Conservation (phyloP, 139 green algal species). For the Chlamydomonas asymmetrica region DNA sequence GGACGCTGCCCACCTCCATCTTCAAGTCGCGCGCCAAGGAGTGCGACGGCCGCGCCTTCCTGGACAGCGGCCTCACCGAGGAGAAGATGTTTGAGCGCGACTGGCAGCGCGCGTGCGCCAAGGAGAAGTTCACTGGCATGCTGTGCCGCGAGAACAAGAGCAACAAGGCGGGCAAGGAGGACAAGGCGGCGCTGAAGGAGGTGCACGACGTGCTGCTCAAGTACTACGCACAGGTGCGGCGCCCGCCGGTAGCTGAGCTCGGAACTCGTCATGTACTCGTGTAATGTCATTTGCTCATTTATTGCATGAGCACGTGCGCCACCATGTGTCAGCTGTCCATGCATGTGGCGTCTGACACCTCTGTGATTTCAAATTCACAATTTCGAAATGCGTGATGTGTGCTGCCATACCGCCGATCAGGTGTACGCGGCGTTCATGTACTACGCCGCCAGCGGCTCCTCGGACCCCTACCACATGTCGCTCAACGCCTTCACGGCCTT, state of each 20-base stretch:
- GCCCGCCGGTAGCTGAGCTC: no score
- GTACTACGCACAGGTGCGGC: slow-evolving; percentile 51
- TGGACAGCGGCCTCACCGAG: slow-evolving; percentile 48
- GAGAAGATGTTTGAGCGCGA: slow-evolving; percentile 74
- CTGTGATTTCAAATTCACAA: no score
- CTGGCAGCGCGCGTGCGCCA: slow-evolving; percentile 61
- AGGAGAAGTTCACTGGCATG: slow-evolving; percentile 80
- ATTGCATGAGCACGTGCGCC: no score
- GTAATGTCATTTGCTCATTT: no score
- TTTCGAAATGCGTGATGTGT: no score
- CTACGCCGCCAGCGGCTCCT: slow-evolving; percentile 59
- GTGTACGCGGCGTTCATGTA: slow-evolving; percentile 61
- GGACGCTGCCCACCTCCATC: slow-evolving; percentile 67
- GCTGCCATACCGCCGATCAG: no score
- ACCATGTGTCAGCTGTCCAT: no score
- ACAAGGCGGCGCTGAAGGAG: slow-evolving; percentile 59
- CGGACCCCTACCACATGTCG: slow-evolving; percentile 74
- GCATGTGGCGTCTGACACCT: no score
- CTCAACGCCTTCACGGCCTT: slow-evolving; percentile 66
- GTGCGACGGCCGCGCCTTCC: slow-evolving; percentile 57
- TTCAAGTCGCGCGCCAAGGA: slow-evolving; percentile 72
- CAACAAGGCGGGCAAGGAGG: slow-evolving; percentile 57
- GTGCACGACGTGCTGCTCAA: slow-evolving; percentile 64
- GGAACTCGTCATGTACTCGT: no score
- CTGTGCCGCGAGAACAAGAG: slow-evolving; percentile 66